Base-by-base conservation (phyloP, 2,329 filamentous ascomycete species). In the Verticillium tricorpus region DNA sequence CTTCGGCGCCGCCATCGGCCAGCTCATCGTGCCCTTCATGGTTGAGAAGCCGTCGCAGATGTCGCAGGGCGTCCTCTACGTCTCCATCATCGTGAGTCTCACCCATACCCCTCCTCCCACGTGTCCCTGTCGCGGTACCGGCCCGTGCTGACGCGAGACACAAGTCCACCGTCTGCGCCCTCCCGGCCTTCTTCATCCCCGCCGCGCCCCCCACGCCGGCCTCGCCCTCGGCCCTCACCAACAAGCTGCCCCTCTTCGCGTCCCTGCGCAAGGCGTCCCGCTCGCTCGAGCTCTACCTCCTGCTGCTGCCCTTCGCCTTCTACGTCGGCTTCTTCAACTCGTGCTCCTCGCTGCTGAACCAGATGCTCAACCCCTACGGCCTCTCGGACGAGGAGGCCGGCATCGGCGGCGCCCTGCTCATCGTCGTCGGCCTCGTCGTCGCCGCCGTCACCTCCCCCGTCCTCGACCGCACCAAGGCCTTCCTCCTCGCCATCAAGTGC, bases 291-390 rank as follows among this genome's bases (percentile, higher is more conserved):
- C 89, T 96, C 75, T 96, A 88, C 83, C 83, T 97, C 65, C 77
- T 97, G 66, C 79, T 93, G 64, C 69, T 93, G 63, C 89, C 93
- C n/a, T 98, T 94, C 77, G 78, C 85, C 66, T 76, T 93, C 69
- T 97, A 93, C 74, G 91, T 97, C 64, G 93, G 90, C 69, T 89
- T 95, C 78, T 99, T 99, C 87, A 98, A 98, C 82, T 90, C 90
- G 67, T 81, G 93, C 67, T 96, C 93, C 58, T 90, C 90, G 1
- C 85, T 98, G 1, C 82, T 98, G 11, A 96, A 94, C 78, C 94
- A 97, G 72, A 91, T 98, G 72, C 85, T 98, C 66, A 80, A 85
- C 45, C 95, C 95, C 0, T 94, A 97, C 77, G 90, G 87, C 69
- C 96, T 92, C 82, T 84, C 80, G 63, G 90, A 96, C 73, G 89